Evolutionary conservation across 2,329 filamentous ascomycete genomes (phyloP).

Genomic region (Fusarium setosum): DNA sequence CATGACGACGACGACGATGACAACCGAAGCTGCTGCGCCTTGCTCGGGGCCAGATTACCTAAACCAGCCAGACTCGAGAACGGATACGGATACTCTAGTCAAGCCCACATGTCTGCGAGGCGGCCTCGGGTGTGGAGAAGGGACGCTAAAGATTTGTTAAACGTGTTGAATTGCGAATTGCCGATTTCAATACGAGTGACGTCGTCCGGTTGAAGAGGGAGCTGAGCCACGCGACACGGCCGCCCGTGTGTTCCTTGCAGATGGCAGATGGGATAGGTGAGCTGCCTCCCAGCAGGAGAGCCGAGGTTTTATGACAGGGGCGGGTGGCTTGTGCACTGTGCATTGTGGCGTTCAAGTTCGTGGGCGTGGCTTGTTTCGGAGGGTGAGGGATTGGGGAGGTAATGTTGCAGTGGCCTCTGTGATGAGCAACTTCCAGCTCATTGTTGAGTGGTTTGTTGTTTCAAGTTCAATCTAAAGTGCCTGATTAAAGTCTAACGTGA

Average conservation of each 20-base stretch:
- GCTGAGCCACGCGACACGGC: constrained; percentile 33
- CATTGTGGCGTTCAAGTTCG: constrained; percentile 17
- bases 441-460: neutral
- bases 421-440: neutral
- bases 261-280: constrained; percentile 14
- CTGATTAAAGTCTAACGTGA: no score
- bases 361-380: constrained; percentile 16
- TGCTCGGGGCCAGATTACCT: constrained; percentile 4
- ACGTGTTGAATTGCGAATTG: constrained; percentile 12
- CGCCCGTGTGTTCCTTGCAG: constrained; percentile 26
- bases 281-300: constrained; percentile 31
- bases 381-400: neutral
- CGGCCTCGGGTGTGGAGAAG: constrained; percentile 4
- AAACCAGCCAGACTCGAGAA: neutral
- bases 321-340: constrained; percentile 16
- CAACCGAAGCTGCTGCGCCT: constrained; percentile 31
- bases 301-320: constrained; percentile 19
- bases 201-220: constrained; percentile 13
- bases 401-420: no score
- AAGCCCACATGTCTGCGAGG: no score
- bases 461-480: neutral
- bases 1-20: neutral
- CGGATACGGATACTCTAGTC: no score
- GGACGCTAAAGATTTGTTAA: neutral
- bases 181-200: constrained; percentile 28